Base-by-base conservation (phyloP, 345 rosid genomes). In the Pelargonium nanum region DNA sequence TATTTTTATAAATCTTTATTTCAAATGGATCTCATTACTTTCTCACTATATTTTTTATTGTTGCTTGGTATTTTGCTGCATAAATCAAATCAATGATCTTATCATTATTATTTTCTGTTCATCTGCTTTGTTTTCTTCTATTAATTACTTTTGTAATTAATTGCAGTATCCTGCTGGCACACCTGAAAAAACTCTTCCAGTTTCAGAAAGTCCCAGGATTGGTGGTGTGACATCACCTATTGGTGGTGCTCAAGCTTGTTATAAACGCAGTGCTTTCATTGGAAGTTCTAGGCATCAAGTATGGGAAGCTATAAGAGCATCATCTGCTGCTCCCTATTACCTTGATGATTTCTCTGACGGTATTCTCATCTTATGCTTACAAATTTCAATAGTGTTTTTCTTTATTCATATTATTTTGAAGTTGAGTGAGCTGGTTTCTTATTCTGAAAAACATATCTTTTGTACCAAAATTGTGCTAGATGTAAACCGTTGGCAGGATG, bases 281-380 rank as follows among this genome's bases (percentile, higher is more conserved):
- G 96, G 99, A 65, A 93, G 97, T 66, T 93, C 96, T 70, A 93
- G 86, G 81, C 97, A 93, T 78, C 85, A 82, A 55, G 67, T 87
- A 65, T 93, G 99, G 99, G 83, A 89, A 76, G 99, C 97, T n/a
- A 93, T 93, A 71, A 84, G 97, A 73, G 99, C 99, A 52, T 93
- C 99, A 55, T 93, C 99, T 68, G 99, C 99, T 28, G 97, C 96
- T 69, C 99, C 99, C 19, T 93, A 93, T 78, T 93, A 93, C 82
- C 97, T 93, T 58, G 97, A 93, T 82, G 99, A 93, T 72, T 93
- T 78, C 77, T 93, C 97, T 1, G 87, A 84, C 59, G 97, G 99
- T 93, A 85, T 25, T 40, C 55, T 7, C 59, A 12, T 40, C 32
- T 54, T 19, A 12, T 65, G 52, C 26, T 25, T 56, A 24, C 50